Evolutionary conservation across 2,329 filamentous ascomycete species (phyloP), one percentile per base, ranked within the genome.

Genomic region (Xylariales sp.): DNA sequence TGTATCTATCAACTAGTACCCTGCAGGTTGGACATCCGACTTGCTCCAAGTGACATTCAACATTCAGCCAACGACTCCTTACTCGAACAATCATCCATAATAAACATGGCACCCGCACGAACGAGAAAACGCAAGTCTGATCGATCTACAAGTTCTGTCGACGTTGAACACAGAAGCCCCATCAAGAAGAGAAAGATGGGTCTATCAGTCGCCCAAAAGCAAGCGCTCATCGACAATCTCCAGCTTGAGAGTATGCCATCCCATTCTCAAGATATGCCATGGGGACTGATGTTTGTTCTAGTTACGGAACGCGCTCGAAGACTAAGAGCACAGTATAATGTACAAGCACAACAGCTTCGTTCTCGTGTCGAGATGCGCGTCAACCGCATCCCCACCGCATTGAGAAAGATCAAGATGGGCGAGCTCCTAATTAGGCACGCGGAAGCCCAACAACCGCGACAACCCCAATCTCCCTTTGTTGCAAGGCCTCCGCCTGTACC

Each of bases 331-430:
- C 89, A 95, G 61, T 95, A 94, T 68, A 84, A 85, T 45, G 76
- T 94, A 8, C 90, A 95, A 63, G 86, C 89, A 16, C 86, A 91
- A 61, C 86, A 86, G 48, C 75, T 97, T 28, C 80, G 86, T 46
- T 83, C 88, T 46, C 84, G 91, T 46, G 84, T 98, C 39, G 90
- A 96, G 63, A 86, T 95, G 67, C 86, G 93, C 65, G 78, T 97
- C 61, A 95, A 96, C 60, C 83, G 93, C 40, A 93, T 97, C 39
- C 93, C 93, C 6, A 77, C 80, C 53, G 76, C 82, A 12, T 68
- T 95, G 48, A 82, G 91, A 45, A 86, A 84, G 56, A 74, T 80
- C 47, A 94, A 80, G 43, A 91, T 98, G 74, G 81, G 82, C 42
- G 90, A 95, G 32, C 71, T 97, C 7, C 61, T 90, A 10, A 57